Percentiles rank a stretch among this genome's conserved stretches.
phyloP scores from a whole-genome alignment of 129 eudicot species.

The Helianthus tuberosus region DNA sequence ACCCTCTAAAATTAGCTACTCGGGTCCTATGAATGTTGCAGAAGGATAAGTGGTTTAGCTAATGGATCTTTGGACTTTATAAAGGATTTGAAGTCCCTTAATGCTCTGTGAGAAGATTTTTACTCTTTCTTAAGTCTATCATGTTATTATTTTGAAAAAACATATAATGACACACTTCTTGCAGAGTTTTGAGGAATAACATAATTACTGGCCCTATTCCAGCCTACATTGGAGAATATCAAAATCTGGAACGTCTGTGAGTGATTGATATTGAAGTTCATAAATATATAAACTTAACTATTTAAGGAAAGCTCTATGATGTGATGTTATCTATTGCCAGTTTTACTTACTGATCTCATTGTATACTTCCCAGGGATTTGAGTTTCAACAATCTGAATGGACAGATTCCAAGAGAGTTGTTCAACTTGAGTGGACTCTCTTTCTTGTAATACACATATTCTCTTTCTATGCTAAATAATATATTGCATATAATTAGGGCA shows the following conservation, averaged over 20 bases:
- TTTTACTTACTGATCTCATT: background rate
- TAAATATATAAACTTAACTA: background rate
- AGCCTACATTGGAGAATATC: conserved; percentile 48
- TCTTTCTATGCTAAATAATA: background rate
- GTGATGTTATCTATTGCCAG: background rate
- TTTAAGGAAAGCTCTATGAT: background rate
- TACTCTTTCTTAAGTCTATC: background rate
- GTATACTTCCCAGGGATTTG: conserved; percentile 60
- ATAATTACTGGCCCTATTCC: conserved; percentile 75
- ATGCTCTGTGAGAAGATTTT: conserved; percentile 48
- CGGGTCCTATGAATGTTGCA: conserved; percentile 18
- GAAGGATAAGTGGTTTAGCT: conserved; percentile 81
- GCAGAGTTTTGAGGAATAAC: conserved; percentile 67
- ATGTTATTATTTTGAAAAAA: background rate
- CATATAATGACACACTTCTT: conserved; percentile 4
- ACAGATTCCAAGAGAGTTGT: conserved; percentile 57
- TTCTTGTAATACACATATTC: conserved; percentile 54
- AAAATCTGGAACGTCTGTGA: conserved; percentile 57
- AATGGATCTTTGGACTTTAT: conserved; percentile 77
- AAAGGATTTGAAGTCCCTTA: conserved; percentile 47
- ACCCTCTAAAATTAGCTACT: conserved; percentile 2
- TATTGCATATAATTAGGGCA: background rate
- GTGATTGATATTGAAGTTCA: conserved; percentile 24
- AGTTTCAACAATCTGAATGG: conserved; percentile 86
- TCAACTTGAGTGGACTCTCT: conserved; percentile 52